These are phyloP conservation scores for Crucihimalaya himalaica DNA, from an alignment of 345 rosid genomes.

Conservation along the genomic window DNA sequence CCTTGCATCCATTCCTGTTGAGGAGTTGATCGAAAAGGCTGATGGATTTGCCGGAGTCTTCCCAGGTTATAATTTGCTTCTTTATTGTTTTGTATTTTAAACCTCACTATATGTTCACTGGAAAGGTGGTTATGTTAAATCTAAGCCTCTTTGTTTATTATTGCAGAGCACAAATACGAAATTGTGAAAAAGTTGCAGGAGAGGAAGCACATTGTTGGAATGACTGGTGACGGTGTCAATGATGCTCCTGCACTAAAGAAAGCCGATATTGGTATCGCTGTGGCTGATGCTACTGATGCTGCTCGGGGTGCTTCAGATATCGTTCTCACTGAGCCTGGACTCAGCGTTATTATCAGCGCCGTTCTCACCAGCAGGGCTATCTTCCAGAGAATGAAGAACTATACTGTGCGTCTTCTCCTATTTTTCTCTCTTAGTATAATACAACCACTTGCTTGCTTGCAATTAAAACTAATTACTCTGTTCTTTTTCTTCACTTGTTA, in stretches of 20 bases:
- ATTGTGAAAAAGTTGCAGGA: conserved; percentile 92
- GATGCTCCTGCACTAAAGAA: conserved; percentile 98
- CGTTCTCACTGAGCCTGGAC: conserved; percentile 96
- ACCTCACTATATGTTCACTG: neutral
- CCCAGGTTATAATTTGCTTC: conserved; percentile 55
- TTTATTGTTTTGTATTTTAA: neutral
- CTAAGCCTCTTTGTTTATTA: conserved; percentile 20
- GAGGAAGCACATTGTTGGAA: conserved; percentile 94
- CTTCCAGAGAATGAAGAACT: conserved; percentile 98
- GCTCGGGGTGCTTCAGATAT: conserved; percentile 96
- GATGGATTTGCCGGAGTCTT: conserved; percentile 99
- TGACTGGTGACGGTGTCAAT: conserved; percentile 99
- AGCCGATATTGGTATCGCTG: conserved; percentile 99
- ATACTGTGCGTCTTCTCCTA: conserved; percentile 58
- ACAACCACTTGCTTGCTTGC: neutral
- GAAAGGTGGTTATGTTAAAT: neutral
- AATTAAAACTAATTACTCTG: conserved; percentile 16
- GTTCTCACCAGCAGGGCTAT: conserved; percentile 97
- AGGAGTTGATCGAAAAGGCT: conserved; percentile 94
- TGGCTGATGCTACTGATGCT: conserved; percentile 98
- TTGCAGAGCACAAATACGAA: conserved; percentile 90
- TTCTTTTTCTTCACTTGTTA: conserved; percentile 29
- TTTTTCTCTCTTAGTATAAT: neutral
- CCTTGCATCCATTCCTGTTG: conserved; percentile 79
- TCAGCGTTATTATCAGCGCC: conserved; percentile 92